Evolutionary conservation across 768 basidiomycete species (phyloP).

Genomic region (Gelatoporia subvermispora): DNA sequence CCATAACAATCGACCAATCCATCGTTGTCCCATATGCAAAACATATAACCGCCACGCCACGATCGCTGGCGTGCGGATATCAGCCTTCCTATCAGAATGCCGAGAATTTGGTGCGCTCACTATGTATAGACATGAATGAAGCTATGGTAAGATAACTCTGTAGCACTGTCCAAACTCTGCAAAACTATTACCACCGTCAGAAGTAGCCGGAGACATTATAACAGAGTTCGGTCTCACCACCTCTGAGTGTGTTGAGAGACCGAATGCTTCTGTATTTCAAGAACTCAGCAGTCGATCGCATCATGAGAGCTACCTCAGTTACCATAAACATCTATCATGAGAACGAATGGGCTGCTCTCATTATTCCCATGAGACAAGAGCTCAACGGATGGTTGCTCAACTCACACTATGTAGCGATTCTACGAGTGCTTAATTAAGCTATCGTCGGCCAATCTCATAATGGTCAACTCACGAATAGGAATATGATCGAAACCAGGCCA

Average conservation of each 20-base stretch:
- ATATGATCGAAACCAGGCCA: slow-evolving; percentile 22
- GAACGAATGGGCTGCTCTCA: slow-evolving; percentile 15
- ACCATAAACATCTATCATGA: slow-evolving; percentile 23
- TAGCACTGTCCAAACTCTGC: slow-evolving; percentile 20
- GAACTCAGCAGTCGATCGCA: slow-evolving; percentile 7
- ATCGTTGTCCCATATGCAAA: slow-evolving; percentile 18
- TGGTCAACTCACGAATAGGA: slow-evolving; percentile 19
- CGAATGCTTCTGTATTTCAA: no score
- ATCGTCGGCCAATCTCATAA: neutral
- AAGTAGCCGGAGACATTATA: neutral
- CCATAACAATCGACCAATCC: slow-evolving; percentile 20
- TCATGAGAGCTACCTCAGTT: neutral
- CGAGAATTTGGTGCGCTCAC: slow-evolving; percentile 5
- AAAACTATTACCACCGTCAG: slow-evolving; percentile 13
- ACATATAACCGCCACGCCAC: slow-evolving; percentile 23
- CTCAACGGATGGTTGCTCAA: neutral
- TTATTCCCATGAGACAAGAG: neutral
- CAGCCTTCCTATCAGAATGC: no score
- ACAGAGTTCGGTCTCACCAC: slow-evolving; percentile 2
- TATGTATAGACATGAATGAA: slow-evolving; percentile 25
- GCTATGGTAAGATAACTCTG: slow-evolving; percentile 23
- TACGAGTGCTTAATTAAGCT: no score
- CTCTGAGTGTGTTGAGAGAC: slow-evolving; percentile 10
- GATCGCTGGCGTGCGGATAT: slow-evolving; percentile 10
- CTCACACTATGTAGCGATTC: slow-evolving; percentile 26